Conservation (phyloP, 768 basidiomycete genomes). For the Suillus weaverae region DNA sequence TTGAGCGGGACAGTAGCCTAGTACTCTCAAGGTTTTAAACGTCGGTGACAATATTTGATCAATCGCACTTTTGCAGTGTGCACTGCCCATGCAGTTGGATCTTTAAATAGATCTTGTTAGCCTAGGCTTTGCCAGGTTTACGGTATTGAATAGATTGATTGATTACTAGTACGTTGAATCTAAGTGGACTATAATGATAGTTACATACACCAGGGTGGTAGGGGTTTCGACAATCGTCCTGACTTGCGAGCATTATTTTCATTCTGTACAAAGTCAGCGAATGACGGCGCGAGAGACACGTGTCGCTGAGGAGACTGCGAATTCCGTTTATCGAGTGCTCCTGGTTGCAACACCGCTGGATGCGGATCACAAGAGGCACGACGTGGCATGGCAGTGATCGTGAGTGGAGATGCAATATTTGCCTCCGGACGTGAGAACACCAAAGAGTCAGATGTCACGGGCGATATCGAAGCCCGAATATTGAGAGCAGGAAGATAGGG, state of each 20-base stretch:
- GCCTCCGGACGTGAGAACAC: background rate
- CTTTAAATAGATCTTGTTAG: background rate
- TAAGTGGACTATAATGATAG: slow-evolving; percentile 1
- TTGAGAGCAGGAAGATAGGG: background rate
- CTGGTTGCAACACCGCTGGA: background rate
- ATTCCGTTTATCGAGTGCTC: background rate
- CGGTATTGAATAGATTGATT: background rate
- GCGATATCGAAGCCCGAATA: background rate
- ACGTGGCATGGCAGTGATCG: background rate
- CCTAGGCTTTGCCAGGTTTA: background rate
- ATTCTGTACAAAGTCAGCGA: too few relatives aligned
- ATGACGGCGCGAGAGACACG: background rate
- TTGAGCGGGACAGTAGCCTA: background rate
- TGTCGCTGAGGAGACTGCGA: background rate
- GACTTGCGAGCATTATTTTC: slow-evolving; percentile 17
- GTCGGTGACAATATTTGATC: background rate
- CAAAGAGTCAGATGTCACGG: background rate
- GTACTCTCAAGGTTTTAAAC: background rate
- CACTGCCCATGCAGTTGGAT: background rate
- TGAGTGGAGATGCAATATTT: background rate
- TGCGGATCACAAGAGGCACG: background rate
- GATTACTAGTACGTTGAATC: background rate
- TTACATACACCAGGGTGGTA: slow-evolving; percentile 20
- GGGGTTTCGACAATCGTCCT: slow-evolving; percentile 27
- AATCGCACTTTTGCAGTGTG: background rate